A percentile compares a stretch with the other conserved stretches of the same genome.
Evolutionary conservation across 202 grass and related monocot species (phyloP).

Genomic region (Panicum virgatum): DNA sequence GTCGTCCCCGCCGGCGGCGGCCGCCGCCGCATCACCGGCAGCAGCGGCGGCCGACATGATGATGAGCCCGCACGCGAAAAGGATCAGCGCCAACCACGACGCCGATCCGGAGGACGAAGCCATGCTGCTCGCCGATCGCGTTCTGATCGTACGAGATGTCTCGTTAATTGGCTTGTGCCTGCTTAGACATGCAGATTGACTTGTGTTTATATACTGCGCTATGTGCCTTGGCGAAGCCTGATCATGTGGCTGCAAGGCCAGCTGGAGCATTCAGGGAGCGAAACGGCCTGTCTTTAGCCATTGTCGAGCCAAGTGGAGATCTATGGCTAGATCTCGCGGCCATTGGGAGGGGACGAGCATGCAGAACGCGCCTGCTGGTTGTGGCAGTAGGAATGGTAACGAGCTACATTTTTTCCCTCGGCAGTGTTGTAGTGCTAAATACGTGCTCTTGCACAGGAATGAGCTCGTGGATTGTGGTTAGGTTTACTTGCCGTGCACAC

Average conservation of each 20-base stretch:
- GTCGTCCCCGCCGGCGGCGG: neutral
- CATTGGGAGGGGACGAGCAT: neutral
- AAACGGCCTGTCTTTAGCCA: neutral
- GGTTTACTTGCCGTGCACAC: constrained; percentile 19
- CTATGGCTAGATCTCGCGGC: neutral
- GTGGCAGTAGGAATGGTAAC: constrained; percentile 11
- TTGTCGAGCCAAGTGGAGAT: neutral
- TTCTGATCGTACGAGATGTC: neutral
- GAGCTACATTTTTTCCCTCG: neutral
- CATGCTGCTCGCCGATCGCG: neutral
- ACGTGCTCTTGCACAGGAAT: neutral
- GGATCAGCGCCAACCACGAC: neutral
- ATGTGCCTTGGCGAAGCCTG: neutral
- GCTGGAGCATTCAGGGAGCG: neutral
- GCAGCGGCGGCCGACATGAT: neutral
- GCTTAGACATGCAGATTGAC: neutral
- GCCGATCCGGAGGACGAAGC: neutral
- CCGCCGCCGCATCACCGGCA: too few relatives aligned
- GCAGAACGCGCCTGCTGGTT: neutral
- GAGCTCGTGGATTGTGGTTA: neutral
- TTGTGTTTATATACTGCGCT: neutral
- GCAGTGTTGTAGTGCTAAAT: neutral
- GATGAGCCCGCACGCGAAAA: neutral
- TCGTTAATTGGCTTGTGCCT: neutral
- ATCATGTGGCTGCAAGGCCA: neutral